Evolutionary conservation across 306 rosid species (phyloP).

Genomic region (Glycine tomentella): DNA sequence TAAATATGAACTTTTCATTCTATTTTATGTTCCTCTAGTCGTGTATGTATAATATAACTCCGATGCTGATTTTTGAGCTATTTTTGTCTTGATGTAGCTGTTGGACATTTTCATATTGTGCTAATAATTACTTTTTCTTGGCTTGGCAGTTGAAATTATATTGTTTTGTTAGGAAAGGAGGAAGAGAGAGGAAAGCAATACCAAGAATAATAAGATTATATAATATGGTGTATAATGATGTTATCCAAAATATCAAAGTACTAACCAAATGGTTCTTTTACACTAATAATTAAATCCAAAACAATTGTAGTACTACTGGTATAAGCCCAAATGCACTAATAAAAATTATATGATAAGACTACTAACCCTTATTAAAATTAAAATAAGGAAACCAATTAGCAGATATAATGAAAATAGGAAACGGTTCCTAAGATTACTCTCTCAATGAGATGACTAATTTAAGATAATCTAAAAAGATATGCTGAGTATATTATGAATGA

Average conservation of each 20-base stretch:
- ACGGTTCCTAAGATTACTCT: constrained; percentile 1
- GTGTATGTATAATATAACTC: constrained; percentile 18
- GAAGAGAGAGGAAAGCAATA: constrained; percentile 10
- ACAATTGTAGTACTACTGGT: neutral
- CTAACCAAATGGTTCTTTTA: constrained; percentile 15
- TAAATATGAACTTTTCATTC: neutral
- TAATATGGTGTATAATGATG: neutral
- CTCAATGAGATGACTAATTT: constrained; percentile 1
- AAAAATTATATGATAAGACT: neutral
- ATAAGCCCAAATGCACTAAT: neutral
- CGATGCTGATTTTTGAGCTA: constrained; percentile 12
- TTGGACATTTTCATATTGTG: constrained; percentile 9
- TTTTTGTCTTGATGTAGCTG: constrained; percentile 20
- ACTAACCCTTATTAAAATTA: neutral
- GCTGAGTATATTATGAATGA: constrained; percentile 12
- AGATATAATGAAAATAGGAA: constrained; percentile 12
- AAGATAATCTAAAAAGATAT: neutral
- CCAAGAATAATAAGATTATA: neutral
- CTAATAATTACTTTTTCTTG: constrained; percentile 5
- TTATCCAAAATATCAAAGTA: neutral
- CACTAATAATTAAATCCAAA: constrained; percentile 11
- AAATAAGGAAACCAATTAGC: neutral
- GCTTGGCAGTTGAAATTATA: constrained; percentile 24
- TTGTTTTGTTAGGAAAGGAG: constrained; percentile 7
- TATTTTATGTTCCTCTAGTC: neutral